Base-by-base conservation (phyloP, 441 rosid genomes). In the Adansonia madagascariensis region DNA sequence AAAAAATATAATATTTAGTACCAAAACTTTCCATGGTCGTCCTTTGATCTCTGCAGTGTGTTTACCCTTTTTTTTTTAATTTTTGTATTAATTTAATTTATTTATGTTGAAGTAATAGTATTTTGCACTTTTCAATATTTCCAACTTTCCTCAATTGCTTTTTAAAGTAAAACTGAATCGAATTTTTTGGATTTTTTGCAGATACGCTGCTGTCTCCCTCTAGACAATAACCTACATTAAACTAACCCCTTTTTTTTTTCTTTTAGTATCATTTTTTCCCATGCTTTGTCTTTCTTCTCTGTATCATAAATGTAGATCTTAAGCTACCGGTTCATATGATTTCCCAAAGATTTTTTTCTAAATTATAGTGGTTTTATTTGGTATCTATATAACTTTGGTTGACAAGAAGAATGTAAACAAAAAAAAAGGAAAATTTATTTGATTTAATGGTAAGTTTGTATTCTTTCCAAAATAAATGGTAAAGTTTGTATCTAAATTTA, bases 131-230 rank as follows among this genome's bases (percentile, higher is more conserved):
- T 77, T 78, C 68, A 46, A 72, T 81, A 75, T 85, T 85, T 69
- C 70, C 20, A 70, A 14, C n/a, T 49, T 27, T 70, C 60, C 15
- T 50, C 73, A 2, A 2, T 80, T 82, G 79, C 82, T 80, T 86
- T 81, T 68, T 70, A 90, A 86, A 88, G 90, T 64, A 73, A 79
- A 77, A 82, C 50, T 86, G 85, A 80, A 90, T 88, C 89, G 94
- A 90, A 88, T 90, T 90, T 90, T 80, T 78, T 74, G 82, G 94
- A 89, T 90, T 89, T 61, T 90, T 86, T 80, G 59, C 68, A 79
- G 97, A 89, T 89, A 88, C 91, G 91, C 85, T 79, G 65, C 61
- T 74, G 81, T 79, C 85, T 78, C 74, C 82, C 77, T 69, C 53
- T 62, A 1, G 66, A 56, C 88, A 81, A 53, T 31, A 35, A 73